These are phyloP conservation scores for Persicaria maculosa DNA, from an alignment of 148 eudicot genomes.

Conservation along the genomic window DNA sequence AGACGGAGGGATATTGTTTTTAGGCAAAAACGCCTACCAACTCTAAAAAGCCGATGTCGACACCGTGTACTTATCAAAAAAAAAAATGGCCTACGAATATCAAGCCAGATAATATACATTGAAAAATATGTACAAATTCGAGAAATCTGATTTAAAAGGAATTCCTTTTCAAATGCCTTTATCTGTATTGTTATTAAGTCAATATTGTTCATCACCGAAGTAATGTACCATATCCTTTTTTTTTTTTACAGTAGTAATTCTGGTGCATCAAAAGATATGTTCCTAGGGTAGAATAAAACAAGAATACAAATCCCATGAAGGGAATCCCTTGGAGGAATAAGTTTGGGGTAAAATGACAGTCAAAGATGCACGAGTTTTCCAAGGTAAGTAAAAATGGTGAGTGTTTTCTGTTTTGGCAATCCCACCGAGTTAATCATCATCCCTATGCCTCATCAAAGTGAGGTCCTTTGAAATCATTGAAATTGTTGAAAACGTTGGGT, in stretches of 20 bases:
- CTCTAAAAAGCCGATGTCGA: too few relatives aligned
- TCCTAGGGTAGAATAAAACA: neutral
- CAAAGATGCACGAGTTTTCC: neutral
- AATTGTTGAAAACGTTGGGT: neutral
- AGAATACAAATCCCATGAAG: neutral
- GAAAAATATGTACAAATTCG: too few relatives aligned
- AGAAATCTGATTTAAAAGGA: too few relatives aligned
- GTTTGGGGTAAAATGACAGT: neutral
- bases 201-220: too few relatives aligned
- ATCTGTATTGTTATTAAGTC: too few relatives aligned
- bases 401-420: neutral
- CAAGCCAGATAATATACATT: too few relatives aligned
- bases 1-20: too few relatives aligned
- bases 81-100: too few relatives aligned
- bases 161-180: too few relatives aligned
- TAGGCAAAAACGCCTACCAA: too few relatives aligned
- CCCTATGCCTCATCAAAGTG: neutral
- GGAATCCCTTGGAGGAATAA: neutral
- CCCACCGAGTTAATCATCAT: conserved; percentile 5
- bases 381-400: neutral
- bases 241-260: neutral
- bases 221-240: neutral
- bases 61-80: too few relatives aligned
- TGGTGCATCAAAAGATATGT: neutral
- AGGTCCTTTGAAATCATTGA: neutral